These are phyloP conservation scores for Bolboschoenus planiculmis DNA, from an alignment of 176 grass and related monocot genomes.

Conservation along the genomic window DNA sequence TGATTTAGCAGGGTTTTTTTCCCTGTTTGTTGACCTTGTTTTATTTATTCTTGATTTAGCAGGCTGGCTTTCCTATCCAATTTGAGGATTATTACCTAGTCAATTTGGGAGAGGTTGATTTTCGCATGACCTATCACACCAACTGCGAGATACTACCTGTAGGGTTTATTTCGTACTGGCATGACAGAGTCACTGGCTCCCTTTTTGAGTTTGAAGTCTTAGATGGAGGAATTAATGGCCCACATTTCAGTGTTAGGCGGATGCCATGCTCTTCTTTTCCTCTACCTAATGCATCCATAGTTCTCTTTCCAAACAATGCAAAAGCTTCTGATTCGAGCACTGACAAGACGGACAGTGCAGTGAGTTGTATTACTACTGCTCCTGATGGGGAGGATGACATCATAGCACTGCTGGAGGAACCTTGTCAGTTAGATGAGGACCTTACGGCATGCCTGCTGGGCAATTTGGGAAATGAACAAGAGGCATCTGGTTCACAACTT, in stretches of 20 bases:
- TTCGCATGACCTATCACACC: conserved; percentile 55
- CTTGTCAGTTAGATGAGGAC: conserved; percentile 49
- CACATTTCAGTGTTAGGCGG: conserved; percentile 78
- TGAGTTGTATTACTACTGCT: conserved; percentile 32
- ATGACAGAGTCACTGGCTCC: conserved; percentile 89
- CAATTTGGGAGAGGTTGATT: conserved; percentile 79
- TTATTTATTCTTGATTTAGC: conserved; percentile 25
- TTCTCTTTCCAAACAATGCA: conserved; percentile 46
- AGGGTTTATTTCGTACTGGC: conserved; percentile 88
- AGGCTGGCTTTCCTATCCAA: conserved; percentile 82
- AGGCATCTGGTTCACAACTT: conserved; percentile 23
- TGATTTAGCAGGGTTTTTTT: conserved; percentile 24
- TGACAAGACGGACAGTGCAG: conserved; percentile 53
- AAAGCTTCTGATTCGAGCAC: conserved; percentile 39
- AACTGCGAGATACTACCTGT: conserved; percentile 76
- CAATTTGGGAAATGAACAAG: conserved; percentile 32
- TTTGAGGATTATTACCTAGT: conserved; percentile 79
- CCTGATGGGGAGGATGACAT: conserved; percentile 61
- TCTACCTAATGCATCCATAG: conserved; percentile 63
- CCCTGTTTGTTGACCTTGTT: conserved; percentile 16
- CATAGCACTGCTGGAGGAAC: conserved; percentile 45
- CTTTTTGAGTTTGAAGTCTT: conserved; percentile 87
- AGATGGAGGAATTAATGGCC: conserved; percentile 70
- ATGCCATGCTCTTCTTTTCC: conserved; percentile 66
- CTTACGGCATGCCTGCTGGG: conserved; percentile 46